A percentile compares a stretch with the other conserved stretches of the same genome.
Conservation (phyloP, 2,329 filamentous ascomycete genomes). For the Didymella segeticola region DNA sequence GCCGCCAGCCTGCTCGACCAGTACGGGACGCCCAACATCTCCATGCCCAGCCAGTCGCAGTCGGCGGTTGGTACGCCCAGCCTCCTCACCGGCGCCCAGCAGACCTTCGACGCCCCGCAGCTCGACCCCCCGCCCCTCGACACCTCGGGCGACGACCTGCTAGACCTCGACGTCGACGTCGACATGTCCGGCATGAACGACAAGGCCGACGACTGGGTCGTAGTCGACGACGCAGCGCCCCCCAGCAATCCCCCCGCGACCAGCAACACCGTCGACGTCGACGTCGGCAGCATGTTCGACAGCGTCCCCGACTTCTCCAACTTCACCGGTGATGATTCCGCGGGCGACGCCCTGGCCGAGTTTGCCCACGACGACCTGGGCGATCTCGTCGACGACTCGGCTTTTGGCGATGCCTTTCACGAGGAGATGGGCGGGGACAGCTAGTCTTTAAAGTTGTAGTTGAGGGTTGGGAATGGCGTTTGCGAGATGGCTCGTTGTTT, state of each 20-base stretch:
- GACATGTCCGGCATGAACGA: slow-evolving; percentile 64
- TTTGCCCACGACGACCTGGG: slow-evolving; percentile 46
- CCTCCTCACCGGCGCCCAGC: slow-evolving; percentile 31
- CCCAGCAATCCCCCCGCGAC: slow-evolving; percentile 25
- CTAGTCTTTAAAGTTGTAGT: no score
- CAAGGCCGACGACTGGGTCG: slow-evolving; percentile 46
- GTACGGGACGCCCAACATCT: slow-evolving; percentile 70
- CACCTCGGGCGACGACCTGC: slow-evolving; percentile 40
- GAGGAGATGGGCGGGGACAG: slow-evolving; percentile 40
- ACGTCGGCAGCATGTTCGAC: slow-evolving; percentile 48
- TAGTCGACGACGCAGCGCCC: slow-evolving; percentile 39
- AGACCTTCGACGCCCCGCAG: slow-evolving; percentile 37
- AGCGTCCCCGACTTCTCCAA: slow-evolving; percentile 42
- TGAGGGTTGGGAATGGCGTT: no score
- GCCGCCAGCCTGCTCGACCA: slow-evolving; percentile 71
- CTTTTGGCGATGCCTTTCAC: slow-evolving; percentile 51
- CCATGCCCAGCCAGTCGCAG: slow-evolving; percentile 65
- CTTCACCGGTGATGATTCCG: slow-evolving; percentile 46
- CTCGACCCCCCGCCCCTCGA: slow-evolving; percentile 35
- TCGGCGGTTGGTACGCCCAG: slow-evolving; percentile 65
- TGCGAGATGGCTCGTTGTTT: no score
- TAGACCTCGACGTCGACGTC: slow-evolving; percentile 56
- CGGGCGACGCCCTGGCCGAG: slow-evolving; percentile 49
- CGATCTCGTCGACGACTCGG: slow-evolving; percentile 49
- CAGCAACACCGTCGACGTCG: slow-evolving; percentile 34